phyloP scores from a whole-genome alignment of 148 eudicot genomes.

The Vaccinium darrowii region DNA sequence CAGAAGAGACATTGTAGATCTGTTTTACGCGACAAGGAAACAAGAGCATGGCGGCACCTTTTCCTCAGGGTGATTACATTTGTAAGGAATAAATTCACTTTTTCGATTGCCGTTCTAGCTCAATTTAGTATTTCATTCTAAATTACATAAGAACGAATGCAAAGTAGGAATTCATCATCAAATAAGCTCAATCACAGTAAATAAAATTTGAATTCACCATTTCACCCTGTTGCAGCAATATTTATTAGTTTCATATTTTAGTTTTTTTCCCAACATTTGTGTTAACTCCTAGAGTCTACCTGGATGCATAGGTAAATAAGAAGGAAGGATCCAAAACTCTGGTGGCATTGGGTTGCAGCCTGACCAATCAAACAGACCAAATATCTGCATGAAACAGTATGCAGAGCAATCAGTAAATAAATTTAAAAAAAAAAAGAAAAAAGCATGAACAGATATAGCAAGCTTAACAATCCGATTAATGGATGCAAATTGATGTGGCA shows the following conservation, averaged over 20 bases:
- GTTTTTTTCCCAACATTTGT: not conserved
- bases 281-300: slow-evolving; percentile 16
- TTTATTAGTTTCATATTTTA: not conserved
- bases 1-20: too few species aligned
- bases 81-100: not conserved
- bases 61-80: too few species aligned
- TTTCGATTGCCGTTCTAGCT: not conserved
- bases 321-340: slow-evolving; percentile 41
- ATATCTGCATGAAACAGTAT: slow-evolving; percentile 21
- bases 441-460: not conserved
- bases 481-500: too few species aligned
- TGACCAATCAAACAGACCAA: slow-evolving; percentile 45
- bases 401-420: not conserved
- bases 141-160: not conserved
- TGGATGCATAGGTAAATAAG: slow-evolving; percentile 36
- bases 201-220: not conserved
- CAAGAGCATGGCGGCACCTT: too few species aligned
- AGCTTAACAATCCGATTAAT: too few species aligned
- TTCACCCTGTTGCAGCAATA: not conserved
- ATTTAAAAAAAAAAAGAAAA: not conserved
- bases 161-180: not conserved
- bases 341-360: slow-evolving; percentile 46
- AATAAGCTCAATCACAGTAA: not conserved
- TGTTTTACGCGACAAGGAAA: too few species aligned
- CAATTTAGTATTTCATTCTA: not conserved